Evolutionary conservation across 2,329 filamentous ascomycete genomes (phyloP), one percentile per base, ranked within the genome.

Genomic region (Phialophora verrucosa): DNA sequence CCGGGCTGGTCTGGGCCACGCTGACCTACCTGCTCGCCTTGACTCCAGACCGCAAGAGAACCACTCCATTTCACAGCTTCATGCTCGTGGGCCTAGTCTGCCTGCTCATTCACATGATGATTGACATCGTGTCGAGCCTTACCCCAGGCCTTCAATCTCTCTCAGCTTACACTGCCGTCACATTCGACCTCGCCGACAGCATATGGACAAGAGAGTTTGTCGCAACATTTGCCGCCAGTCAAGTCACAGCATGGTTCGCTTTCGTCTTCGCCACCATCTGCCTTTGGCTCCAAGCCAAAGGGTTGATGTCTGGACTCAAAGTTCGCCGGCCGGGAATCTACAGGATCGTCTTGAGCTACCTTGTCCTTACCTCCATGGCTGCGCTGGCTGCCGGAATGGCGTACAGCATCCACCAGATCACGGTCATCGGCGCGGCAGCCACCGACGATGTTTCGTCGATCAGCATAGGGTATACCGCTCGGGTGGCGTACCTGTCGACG

Each of bases 21-120:
- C 44, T 70, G 61, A 62, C 68, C 64, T 70, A 70, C 60, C 63
- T 70, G 12, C 66, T 69, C 11, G 66, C 66, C 23, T 59, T 70
- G 23, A 69, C 69, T 17, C 66, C 69, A 2, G 59, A 54, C 44
- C 62, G 49, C 56, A 70, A 70, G 59, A 66, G 69, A 63, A 65
- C 60, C 35, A 67, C 64, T 25, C 62, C 51, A 14, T 70, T 70
- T 57, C 69, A 70, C 60, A 65, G 42, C 35, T 64, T 61, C 57
- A 61, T 70, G 42, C 62, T 70, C 35, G 23, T 61, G 29, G 64
- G 66, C 17, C 25, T 70, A 35, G n/a, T 65, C 64, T 65, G 66
- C 38, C 49, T 65, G 56, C 62, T 67, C 8, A 50, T 63, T 12
- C 57, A 70, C 54, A 55, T 69, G 60, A 68, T 67, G 63, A 59